Percentiles rank a stretch among this genome's conserved stretches.
Conservation (phyloP, 2,329 filamentous ascomycete species). For the Talaromyces rugulosus region DNA sequence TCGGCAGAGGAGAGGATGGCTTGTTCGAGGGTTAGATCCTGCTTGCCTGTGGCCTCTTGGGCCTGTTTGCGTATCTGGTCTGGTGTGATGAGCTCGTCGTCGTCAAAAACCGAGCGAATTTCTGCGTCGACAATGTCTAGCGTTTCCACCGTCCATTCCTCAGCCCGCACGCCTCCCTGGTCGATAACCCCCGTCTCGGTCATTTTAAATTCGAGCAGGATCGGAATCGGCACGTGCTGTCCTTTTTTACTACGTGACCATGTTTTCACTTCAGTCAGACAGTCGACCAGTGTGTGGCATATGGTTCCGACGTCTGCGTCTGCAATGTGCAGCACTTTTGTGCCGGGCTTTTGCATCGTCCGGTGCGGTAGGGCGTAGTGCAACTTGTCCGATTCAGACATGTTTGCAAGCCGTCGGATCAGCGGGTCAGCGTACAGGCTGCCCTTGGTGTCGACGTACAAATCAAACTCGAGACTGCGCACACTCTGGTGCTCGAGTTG, state of each 20-base stretch:
- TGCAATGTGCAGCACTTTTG: slow-evolving; percentile 13
- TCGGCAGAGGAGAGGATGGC: slow-evolving; percentile 7
- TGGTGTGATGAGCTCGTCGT: slow-evolving; percentile 11
- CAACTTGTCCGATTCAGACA: slow-evolving; percentile 10
- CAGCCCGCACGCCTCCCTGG: slow-evolving; percentile 10
- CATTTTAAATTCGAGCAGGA: slow-evolving; percentile 14
- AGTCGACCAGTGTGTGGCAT: slow-evolving; percentile 12
- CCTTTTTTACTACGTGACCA: slow-evolving; percentile 6
- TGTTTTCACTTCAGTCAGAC: slow-evolving; percentile 8
- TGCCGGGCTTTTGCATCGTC: slow-evolving; percentile 11
- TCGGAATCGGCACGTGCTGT: slow-evolving; percentile 12
- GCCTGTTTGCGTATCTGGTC: slow-evolving; percentile 12
- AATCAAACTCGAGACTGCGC: slow-evolving; percentile 13
- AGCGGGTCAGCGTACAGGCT: slow-evolving; percentile 11
- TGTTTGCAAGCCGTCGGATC: slow-evolving; percentile 11
- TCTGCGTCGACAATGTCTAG: slow-evolving; percentile 10
- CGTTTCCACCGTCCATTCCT: slow-evolving; percentile 11
- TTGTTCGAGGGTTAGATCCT: slow-evolving; percentile 11
- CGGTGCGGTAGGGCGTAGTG: slow-evolving; percentile 9
- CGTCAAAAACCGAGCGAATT: slow-evolving; percentile 11
- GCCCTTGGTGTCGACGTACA: slow-evolving; percentile 10
- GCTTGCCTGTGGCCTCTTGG: neutral
- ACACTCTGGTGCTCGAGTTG: slow-evolving; percentile 12
- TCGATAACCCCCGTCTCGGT: slow-evolving; percentile 7
- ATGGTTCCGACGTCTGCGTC: slow-evolving; percentile 13